These are phyloP conservation scores for Yamadazyma trypodendri DNA, from an alignment of 1,139 yeast species.

Conservation along the genomic window DNA sequence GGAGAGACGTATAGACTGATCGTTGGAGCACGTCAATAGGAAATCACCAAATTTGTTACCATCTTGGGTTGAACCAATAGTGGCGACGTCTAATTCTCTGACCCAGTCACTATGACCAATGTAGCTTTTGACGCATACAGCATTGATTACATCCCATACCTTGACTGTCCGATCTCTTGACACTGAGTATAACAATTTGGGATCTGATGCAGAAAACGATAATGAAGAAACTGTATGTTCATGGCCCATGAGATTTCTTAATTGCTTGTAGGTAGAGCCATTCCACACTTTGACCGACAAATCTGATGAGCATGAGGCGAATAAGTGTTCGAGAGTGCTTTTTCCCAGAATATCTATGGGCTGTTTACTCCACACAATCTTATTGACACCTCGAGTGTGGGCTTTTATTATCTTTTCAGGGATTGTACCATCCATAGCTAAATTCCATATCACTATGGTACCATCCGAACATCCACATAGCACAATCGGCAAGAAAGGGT, in stretches of 20 bases:
- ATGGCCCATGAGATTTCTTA: constrained; percentile 79
- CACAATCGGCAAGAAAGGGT: constrained; percentile 67
- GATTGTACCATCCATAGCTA: constrained; percentile 53
- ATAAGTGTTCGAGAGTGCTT: constrained; percentile 20
- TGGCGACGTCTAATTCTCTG: constrained; percentile 52
- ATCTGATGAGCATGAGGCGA: constrained; percentile 74
- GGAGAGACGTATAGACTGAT: constrained; percentile 69
- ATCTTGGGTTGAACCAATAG: constrained; percentile 14
- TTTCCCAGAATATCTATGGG: constrained; percentile 27
- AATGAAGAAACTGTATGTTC: constrained; percentile 81
- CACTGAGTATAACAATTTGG: constrained; percentile 56
- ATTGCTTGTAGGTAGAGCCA: constrained; percentile 49
- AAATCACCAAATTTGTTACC: constrained; percentile 48
- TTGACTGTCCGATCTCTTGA: constrained; percentile 76
- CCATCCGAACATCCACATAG: constrained; percentile 78
- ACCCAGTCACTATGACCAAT: constrained; percentile 92
- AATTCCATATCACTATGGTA: constrained; percentile 69
- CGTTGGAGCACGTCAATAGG: constrained; percentile 77
- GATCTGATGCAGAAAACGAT: constrained; percentile 44
- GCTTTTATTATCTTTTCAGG: constrained; percentile 72
- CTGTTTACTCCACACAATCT: constrained; percentile 51
- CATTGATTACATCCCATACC: constrained; percentile 74
- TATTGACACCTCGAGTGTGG: constrained; percentile 71
- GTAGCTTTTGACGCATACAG: constrained; percentile 65
- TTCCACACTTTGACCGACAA: constrained; percentile 73